These are phyloP conservation scores for Clarkia xantiana DNA, from an alignment of 345 rosid genomes.

Conservation along the genomic window DNA sequence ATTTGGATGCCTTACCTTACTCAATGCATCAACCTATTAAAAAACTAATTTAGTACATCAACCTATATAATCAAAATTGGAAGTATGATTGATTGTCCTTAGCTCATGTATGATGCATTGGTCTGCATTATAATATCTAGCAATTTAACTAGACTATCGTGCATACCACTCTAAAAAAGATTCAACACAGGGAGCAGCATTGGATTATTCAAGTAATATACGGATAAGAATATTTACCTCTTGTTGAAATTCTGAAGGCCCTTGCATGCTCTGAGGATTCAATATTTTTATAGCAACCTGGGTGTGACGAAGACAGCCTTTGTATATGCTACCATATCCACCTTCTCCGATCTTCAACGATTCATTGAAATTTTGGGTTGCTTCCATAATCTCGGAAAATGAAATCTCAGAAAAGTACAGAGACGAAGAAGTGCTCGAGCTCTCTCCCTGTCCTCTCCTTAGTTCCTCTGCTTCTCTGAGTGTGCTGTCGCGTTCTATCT, in stretches of 20 bases:
- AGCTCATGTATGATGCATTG: too few species aligned
- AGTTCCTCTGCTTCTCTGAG: conserved; percentile 76
- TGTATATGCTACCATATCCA: conserved; percentile 76
- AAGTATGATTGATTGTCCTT: too few species aligned
- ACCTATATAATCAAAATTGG: background rate
- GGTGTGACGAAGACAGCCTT: conserved; percentile 46
- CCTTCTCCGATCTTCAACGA: conserved; percentile 82
- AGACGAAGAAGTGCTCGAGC: conserved; percentile 27
- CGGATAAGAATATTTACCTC: conserved; percentile 34
- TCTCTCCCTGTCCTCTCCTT: conserved; percentile 40
- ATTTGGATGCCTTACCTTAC: conserved; percentile 90
- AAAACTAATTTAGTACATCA: conserved; percentile 5
- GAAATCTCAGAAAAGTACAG: conserved; percentile 57
- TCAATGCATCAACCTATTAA: conserved; percentile 62
- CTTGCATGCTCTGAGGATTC: conserved; percentile 61
- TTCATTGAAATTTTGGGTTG: conserved; percentile 49
- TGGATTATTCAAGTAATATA: too few species aligned
- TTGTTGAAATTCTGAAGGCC: conserved; percentile 71
- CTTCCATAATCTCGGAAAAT: conserved; percentile 57
- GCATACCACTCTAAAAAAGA: too few species aligned
- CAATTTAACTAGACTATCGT: too few species aligned
- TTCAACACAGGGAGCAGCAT: too few species aligned
- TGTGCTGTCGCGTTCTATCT: conserved; percentile 58
- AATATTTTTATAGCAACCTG: conserved; percentile 64
- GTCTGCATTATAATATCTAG: too few species aligned